phyloP scores from a whole-genome alignment of 116 monocot genomes.

The Thalassia testudinum region DNA sequence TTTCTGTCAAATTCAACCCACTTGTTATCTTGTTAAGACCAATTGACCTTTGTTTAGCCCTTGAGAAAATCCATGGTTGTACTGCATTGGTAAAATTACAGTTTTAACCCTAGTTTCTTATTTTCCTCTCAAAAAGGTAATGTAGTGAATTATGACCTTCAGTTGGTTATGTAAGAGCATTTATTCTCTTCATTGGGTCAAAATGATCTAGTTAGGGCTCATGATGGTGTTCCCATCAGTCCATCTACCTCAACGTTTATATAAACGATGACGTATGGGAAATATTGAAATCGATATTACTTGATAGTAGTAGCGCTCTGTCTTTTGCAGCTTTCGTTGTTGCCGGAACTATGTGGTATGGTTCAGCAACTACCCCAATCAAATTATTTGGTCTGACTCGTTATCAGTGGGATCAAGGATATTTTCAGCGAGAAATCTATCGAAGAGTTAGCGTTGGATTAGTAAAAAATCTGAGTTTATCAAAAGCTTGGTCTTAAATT shows the following conservation, averaged over 20 bases:
- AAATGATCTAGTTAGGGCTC: too few species aligned
- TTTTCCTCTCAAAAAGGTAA: too few species aligned
- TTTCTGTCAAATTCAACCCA: too few species aligned
- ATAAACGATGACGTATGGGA: neutral
- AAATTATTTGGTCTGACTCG: neutral
- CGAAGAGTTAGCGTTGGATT: slow-evolving; percentile 1
- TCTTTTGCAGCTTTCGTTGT: neutral
- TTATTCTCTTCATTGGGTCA: too few species aligned
- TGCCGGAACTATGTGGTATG: neutral
- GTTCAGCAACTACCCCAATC: neutral
- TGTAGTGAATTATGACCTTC: too few species aligned
- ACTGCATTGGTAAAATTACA: too few species aligned
- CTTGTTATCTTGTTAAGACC: too few species aligned
- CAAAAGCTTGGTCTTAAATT: neutral
- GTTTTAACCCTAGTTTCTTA: too few species aligned
- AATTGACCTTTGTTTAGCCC: too few species aligned
- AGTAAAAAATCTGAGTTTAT: slow-evolving; percentile 3
- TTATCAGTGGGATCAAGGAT: slow-evolving; percentile 2
- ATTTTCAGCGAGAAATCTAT: slow-evolving; percentile 4
- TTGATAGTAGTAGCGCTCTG: neutral
- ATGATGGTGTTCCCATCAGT: too few species aligned
- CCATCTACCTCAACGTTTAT: neutral
- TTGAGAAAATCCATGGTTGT: too few species aligned
- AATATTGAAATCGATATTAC: neutral
- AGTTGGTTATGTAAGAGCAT: too few species aligned